Conservation (phyloP, 1,284 basidiomycete genomes). For the Meira miltonrushii region DNA sequence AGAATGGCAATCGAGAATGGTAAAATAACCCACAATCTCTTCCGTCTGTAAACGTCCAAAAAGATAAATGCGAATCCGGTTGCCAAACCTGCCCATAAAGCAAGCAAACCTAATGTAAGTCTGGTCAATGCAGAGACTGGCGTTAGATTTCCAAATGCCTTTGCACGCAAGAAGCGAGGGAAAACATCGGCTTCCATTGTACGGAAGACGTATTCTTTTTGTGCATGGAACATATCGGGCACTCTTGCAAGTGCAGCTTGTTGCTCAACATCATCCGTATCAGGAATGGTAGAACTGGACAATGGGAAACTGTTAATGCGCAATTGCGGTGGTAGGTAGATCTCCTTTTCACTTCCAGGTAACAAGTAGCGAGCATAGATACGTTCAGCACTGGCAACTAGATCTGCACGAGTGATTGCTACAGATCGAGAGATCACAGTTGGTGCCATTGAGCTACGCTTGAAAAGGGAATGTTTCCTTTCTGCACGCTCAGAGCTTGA, state of each 20-base stretch:
- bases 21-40: conserved; percentile 91
- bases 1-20: conserved; percentile 86
- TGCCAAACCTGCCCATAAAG: conserved; percentile 86
- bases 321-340: conserved; percentile 70
- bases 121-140: conserved; percentile 75
- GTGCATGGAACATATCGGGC: conserved; percentile 92
- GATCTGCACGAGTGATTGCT: conserved; percentile 80
- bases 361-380: conserved; percentile 87
- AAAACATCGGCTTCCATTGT: conserved; percentile 98
- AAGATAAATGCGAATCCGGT: conserved; percentile 87
- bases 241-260: conserved; percentile 75
- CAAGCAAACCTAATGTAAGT: conserved; percentile 69
- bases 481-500: conserved; percentile 22
- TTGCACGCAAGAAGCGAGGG: conserved; percentile 79
- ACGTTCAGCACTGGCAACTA: conserved; percentile 86
- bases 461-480: conserved; percentile 36
- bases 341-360: conserved; percentile 66
- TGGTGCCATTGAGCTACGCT: conserved; percentile 38
- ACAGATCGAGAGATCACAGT: conserved; percentile 71
- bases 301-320: conserved; percentile 55
- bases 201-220: conserved; percentile 91
- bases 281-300: conserved; percentile 62
- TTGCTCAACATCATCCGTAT: conserved; percentile 62
- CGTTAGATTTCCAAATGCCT: conserved; percentile 94
- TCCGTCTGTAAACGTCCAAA: conserved; percentile 80